Evolutionary conservation across 345 rosid species (phyloP), one percentile per base, ranked within the genome.

Genomic region (Salix arbutifolia): DNA sequence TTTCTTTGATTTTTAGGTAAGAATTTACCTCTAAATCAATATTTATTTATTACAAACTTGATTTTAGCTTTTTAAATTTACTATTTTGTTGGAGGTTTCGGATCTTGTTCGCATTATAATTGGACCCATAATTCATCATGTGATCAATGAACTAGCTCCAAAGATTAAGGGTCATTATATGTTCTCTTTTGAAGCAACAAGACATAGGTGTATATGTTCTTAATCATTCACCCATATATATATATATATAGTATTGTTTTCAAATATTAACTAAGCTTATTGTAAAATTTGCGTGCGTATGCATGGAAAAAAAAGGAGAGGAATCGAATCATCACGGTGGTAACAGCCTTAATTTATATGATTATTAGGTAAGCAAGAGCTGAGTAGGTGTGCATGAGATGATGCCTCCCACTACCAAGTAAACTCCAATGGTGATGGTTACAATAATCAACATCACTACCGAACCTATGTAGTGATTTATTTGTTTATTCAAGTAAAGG

Each of bases 381-480:
- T 56, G n/a, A 72, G 30, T 73, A 78, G 81, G 50, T 78, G 42
- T 21, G 69, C 26, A 19, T 35, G n/a, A 73, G 60, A 76, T 44
- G 62, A 60, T 60, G 40, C 17, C 9, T 21, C 11, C 16, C 16
- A 11, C 35, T 52, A 13, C n/a, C 33, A 31, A 33, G 5, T 65
- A 46, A 40, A 14, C 62, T 17, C 33, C 33, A 62, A 61, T 62
- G 18, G 28, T 73, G 11, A 1, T 25, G 67, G 67, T 60, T 16
- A 23, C 25, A 2, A 18, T 5, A 65, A 31, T 18, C 37, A 30
- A 40, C 69, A 37, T 77, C 42, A 19, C n/a, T 9, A 71, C 72
- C 37, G 37, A 35, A 35, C 37, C 37, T 35, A 35, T 35, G 7
- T 35, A 5, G 37, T 35, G 37, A 5, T 35, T 35, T 35, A 35